Evolutionary conservation across 2,329 filamentous ascomycete genomes (phyloP), one percentile per base, ranked within the genome.

Genomic region (Arachnomyces sp.): DNA sequence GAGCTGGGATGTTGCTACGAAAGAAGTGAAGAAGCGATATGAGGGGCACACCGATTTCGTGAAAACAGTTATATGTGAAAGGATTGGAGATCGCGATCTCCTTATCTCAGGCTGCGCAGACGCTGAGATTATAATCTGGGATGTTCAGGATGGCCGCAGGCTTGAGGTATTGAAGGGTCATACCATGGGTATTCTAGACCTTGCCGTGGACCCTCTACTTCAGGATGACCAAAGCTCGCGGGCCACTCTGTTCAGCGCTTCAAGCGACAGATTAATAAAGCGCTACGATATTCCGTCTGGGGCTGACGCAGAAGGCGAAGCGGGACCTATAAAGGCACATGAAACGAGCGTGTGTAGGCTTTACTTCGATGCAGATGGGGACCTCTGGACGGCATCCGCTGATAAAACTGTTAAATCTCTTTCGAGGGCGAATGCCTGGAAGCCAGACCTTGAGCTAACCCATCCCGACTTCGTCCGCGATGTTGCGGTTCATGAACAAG

Each of bases 391-490:
- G 6, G 84, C 89, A 4, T 94, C 87, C 44, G 88, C 87, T 3
- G 92, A 98, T 60, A 92, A 87, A 51, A 88, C 83, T 0, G 80
- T 80, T 2, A 92, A 90, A 60, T 89, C 86, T 51, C 72, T 95
- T 7, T 73, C 81, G 1, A 73, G 88, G 38, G 67, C 72, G 16
- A 77, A 75, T 34, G 72, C 71, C 13, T 95, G 87, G 72, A 75
- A 74, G 34, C 65, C 76, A 3, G 86, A 90, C 43, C 82, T 89
- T 40, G 74, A 67, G 1, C 76, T 94, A 44, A 64, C 72, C 40
- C 92, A 98, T 58, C 86, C 88, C 2, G 88, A 93, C 59, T 95
- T 94, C 58, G 89, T 96, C 20, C 79, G 87, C 43, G 85, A 88
- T 42, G 76, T 96, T 15, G 78, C 80, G 7, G 73, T 90, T 3